Evolutionary conservation across 2,329 filamentous ascomycete genomes (phyloP), one percentile per base, ranked within the genome.

Genomic region (Trichoderma sp.): DNA sequence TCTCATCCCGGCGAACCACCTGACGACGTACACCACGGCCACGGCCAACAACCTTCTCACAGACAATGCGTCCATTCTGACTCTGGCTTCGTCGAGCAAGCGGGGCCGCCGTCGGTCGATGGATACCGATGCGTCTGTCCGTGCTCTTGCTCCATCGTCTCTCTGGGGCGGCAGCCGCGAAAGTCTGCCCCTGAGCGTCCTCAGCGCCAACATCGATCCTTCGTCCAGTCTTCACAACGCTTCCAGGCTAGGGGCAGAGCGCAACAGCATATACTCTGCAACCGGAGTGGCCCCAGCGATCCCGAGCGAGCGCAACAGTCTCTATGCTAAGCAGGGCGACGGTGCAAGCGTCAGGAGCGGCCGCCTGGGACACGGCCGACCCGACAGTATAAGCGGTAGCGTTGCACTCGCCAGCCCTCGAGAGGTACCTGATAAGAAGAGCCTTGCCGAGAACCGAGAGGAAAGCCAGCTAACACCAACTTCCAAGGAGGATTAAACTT

Each of bases 51-150:
- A 92, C 73, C 84, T 94, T 6, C 82, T 94, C 37, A 93, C 91
- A 1, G 92, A 96, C 77, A 92, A 96, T 76, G 92, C 92, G 25
- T 94, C 92, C 29, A 94, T 96, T 72, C 80, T 96, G 69, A 96
- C 92, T 0, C 84, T 96, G 15, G 92, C 92, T 2, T 94, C 92
- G 4, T 94, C 91, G 0, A 92, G 90, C 71, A 93, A 94, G 80
- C 87, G 90, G 42, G 86, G 89, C 32, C 89, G 92, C 39, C 87
- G 92, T 58, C 87, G 92, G 69, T 94, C 91, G 34, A 89, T 94
- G 79, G 92, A 95, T 77, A 95, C 92, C 0, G 91, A 95, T 76
- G 92, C 92, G 5, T 94, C 91, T 0, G 91, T 95, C 45, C 90
- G 92, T 52, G 92, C 92, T 2, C 81, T 96, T n/a, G 91, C 92